These are phyloP conservation scores for Kurtzmaniella fragi DNA, from an alignment of 805 yeast species.

Conservation along the genomic window DNA sequence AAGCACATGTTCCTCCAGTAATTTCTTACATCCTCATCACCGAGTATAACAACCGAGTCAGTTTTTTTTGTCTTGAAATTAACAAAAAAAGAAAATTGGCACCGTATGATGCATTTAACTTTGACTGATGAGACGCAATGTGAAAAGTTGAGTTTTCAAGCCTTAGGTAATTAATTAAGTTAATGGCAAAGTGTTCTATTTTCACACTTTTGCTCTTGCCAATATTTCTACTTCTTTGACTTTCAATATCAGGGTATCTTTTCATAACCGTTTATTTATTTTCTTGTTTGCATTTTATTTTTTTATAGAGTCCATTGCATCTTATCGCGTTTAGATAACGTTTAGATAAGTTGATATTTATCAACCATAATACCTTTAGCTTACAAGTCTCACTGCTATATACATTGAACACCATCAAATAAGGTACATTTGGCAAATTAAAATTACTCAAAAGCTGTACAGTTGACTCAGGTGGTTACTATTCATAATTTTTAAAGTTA, in stretches of 20 bases:
- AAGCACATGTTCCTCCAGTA: too few relatives aligned
- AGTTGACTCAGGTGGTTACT: too few relatives aligned
- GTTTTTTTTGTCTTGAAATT: neutral
- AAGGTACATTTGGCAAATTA: too few relatives aligned
- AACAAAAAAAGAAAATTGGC: neutral
- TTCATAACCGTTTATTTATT: too few relatives aligned
- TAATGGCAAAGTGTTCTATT: too few relatives aligned
- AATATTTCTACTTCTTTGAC: neutral
- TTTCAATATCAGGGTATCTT: neutral
- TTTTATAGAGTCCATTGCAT: too few relatives aligned
- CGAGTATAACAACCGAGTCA: too few relatives aligned
- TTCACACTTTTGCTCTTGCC: neutral
- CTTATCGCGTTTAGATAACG: conserved; percentile 3
- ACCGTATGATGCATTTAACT: neutral
- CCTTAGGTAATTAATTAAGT: neutral
- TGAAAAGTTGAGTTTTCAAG: neutral
- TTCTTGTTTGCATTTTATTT: too few relatives aligned
- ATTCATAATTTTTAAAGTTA: conserved; percentile 21
- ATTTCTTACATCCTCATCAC: too few relatives aligned
- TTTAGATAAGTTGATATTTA: conserved; percentile 7
- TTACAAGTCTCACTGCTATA: conserved; percentile 4
- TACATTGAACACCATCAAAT: conserved; percentile 18
- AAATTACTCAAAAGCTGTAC: too few relatives aligned
- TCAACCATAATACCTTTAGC: conserved; percentile 8
- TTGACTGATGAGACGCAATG: neutral